Evolutionary conservation across 441 rosid species (phyloP), one percentile per base, ranked within the genome.

Genomic region (Cnidoscolus chayamansa): DNA sequence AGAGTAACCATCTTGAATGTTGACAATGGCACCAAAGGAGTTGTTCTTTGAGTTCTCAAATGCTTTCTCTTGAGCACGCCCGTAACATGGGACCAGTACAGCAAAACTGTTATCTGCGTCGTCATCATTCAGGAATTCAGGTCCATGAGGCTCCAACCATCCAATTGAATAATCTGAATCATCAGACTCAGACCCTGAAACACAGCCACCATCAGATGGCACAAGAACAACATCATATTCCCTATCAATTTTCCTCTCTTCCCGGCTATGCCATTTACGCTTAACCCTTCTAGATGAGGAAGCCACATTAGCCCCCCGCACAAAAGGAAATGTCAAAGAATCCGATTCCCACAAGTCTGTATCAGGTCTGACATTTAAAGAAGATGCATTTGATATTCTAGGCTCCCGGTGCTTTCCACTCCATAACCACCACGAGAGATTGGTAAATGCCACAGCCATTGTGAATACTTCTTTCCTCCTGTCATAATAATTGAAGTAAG

Each of bases 71-170:
- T 70, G 82, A 50, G 72, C 82, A 57, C 74, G 83, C 6, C 86
- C 88, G 65, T 90, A 88, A 67, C 96, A 90, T 0, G 87, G 93
- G 68, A 90, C 96, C 81, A 90, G 74, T 72, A 87, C 93, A 56
- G 96, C 96, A 65, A 88, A 90, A 74, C 87, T 88, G 69, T 81
- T 76, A 61, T 90, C 87, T 3, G 73, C 53, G 30, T 88, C 96
- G 74, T 85, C 84, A 56, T 86, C 93, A 73, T 84, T 84, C 66
- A 60, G 84, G 80, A 90, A 88, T 60, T 79, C 90, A 67, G 89
- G 81, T 51, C 91, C 96, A 77, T 87, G 96, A 62, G 96, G 96
- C 78, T 90, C 96, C 73, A 86, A 70, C 96, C 96, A 90, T 76
- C 96, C 96, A 69, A 88, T 81, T 12, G 96, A 90, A 79, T 87